Conservation (phyloP, 2,329 filamentous ascomycete species). For the Mycosphaerella arachidis region DNA sequence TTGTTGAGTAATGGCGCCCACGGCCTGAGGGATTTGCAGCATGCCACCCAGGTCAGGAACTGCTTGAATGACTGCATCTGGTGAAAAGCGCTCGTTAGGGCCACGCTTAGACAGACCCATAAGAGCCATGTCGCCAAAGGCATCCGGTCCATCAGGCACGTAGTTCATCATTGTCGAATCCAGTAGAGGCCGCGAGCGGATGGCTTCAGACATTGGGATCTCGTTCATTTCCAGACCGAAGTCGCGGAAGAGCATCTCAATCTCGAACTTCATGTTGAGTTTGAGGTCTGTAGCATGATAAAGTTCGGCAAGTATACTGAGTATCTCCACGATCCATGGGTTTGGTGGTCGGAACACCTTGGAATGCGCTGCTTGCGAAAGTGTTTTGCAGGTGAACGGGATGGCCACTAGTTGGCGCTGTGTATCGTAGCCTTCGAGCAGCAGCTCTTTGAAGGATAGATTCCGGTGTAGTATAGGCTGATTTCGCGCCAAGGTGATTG, state of each 20-base stretch:
- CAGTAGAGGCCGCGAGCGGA: constrained; percentile 62
- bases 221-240: constrained; percentile 86
- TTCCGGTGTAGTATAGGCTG: constrained; percentile 95
- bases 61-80: constrained; percentile 70
- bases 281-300: constrained; percentile 93
- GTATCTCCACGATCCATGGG: constrained; percentile 96
- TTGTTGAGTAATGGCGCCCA: constrained; percentile 67
- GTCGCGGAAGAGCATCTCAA: constrained; percentile 93
- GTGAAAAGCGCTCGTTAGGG: constrained; percentile 67
- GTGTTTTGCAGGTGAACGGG: constrained; percentile 94
- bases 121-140: constrained; percentile 72
- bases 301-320: constrained; percentile 83
- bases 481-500: constrained; percentile 85
- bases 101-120: constrained; percentile 62
- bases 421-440: constrained; percentile 89
- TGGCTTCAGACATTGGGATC: constrained; percentile 81
- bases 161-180: constrained; percentile 36
- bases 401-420: constrained; percentile 89
- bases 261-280: constrained; percentile 96
- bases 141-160: constrained; percentile 54
- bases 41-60: constrained; percentile 79
- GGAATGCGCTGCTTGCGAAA: constrained; percentile 78
- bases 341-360: constrained; percentile 91
- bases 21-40: constrained; percentile 72
- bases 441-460: constrained; percentile 91